phyloP scores from a whole-genome alignment of 176 grass and related monocot genomes.

The Cymbopogon citratus region DNA sequence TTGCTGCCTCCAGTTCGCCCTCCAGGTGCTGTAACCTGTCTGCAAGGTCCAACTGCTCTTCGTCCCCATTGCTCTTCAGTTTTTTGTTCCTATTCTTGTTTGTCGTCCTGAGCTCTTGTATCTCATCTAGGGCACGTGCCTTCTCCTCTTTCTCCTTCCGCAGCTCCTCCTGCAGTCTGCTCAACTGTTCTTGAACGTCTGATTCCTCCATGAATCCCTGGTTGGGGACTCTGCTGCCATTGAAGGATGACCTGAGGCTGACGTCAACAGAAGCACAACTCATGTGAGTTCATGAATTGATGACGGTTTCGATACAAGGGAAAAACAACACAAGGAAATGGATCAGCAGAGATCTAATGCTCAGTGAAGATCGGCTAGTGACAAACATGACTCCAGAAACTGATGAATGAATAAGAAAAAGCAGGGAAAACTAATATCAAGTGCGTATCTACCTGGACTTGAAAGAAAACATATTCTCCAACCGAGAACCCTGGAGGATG shows the following conservation, averaged over 20 bases:
- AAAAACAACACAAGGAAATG: background rate
- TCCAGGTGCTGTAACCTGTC: constrained; percentile 45
- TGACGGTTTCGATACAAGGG: background rate
- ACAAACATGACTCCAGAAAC: constrained; percentile 6
- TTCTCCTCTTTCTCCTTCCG: constrained; percentile 61
- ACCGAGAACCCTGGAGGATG: constrained; percentile 4
- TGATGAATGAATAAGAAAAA: background rate
- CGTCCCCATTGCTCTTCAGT: constrained; percentile 23
- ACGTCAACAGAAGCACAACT: constrained; percentile 10
- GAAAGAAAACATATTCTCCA: constrained; percentile 56
- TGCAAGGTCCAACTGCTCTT: constrained; percentile 23
- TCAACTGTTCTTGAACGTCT: constrained; percentile 45
- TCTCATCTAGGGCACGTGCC: constrained; percentile 37
- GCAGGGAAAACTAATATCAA: background rate
- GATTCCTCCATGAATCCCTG: constrained; percentile 11
- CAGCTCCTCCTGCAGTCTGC: constrained; percentile 63
- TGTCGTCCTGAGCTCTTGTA: constrained; percentile 36
- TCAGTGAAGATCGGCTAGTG: constrained; percentile 13
- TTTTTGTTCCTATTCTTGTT: constrained; percentile 27
- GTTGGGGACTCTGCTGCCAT: constrained; percentile 9
- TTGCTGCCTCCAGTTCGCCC: constrained; percentile 53
- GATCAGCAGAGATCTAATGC: constrained; percentile 21
- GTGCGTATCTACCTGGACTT: constrained; percentile 41
- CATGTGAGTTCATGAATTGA: constrained; percentile 31
- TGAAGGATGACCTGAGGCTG: constrained; percentile 20